A percentile compares a stretch with the other conserved stretches of the same genome.
These are phyloP conservation scores for Boletus eberwhitei DNA, from an alignment of 768 basidiomycete species.

Conservation along the genomic window DNA sequence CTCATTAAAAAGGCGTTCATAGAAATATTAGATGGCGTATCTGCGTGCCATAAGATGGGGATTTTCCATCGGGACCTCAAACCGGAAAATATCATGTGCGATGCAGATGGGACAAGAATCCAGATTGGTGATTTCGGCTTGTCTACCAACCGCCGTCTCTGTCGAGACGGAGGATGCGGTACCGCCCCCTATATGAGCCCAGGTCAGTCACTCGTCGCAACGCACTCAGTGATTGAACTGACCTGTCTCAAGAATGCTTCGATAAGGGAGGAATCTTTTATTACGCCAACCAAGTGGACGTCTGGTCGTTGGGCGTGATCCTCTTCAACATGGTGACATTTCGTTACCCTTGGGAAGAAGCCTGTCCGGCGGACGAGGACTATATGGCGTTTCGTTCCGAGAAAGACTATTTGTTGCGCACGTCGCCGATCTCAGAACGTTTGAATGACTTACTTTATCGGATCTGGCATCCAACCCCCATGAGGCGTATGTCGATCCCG, in stretches of 20 bases:
- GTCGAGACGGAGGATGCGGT: slow-evolving; percentile 54
- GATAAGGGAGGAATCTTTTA: slow-evolving; percentile 33
- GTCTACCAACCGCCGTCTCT: slow-evolving; percentile 43
- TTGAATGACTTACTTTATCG: slow-evolving; percentile 5
- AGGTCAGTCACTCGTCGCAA: slow-evolving; percentile 42
- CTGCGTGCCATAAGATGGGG: slow-evolving; percentile 64
- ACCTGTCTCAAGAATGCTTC: slow-evolving; percentile 49
- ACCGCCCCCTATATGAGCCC: slow-evolving; percentile 68
- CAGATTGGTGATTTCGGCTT: slow-evolving; percentile 79
- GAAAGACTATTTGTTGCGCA: slow-evolving; percentile 1
- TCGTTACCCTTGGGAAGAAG: slow-evolving; percentile 18
- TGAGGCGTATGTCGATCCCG: slow-evolving; percentile 16
- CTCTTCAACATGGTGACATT: slow-evolving; percentile 81
- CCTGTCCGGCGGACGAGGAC: not conserved
- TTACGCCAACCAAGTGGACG: slow-evolving; percentile 38
- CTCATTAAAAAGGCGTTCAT: slow-evolving; percentile 67
- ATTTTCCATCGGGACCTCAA: slow-evolving; percentile 87
- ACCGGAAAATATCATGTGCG: slow-evolving; percentile 77
- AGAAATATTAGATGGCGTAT: slow-evolving; percentile 75
- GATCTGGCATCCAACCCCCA: slow-evolving; percentile 16
- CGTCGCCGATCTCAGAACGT: slow-evolving; percentile 6
- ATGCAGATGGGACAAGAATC: slow-evolving; percentile 47
- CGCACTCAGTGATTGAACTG: slow-evolving; percentile 1
- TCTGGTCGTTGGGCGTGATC: slow-evolving; percentile 78
- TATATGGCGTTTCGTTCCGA: slow-evolving; percentile 3